phyloP scores from a whole-genome alignment of 1,139 yeast genomes.

The Zygosaccharomyces sapae region DNA sequence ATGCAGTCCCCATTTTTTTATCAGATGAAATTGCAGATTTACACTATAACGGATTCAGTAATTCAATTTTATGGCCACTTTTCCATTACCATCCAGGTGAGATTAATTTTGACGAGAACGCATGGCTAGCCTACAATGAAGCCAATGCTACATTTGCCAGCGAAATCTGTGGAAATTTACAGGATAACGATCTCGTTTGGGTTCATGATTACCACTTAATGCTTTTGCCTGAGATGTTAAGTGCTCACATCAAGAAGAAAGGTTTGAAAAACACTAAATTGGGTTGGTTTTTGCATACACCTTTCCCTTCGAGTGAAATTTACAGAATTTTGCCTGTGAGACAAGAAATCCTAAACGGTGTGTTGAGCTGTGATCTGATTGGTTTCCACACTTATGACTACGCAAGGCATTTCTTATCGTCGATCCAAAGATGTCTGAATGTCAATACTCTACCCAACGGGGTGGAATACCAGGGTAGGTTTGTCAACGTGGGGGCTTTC shows the following conservation, averaged over 20 bases:
- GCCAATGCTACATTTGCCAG: slow-evolving; percentile 84
- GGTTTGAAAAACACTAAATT: slow-evolving; percentile 55
- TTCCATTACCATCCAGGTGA: slow-evolving; percentile 99
- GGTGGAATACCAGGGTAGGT: slow-evolving; percentile 69
- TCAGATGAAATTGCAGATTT: slow-evolving; percentile 88
- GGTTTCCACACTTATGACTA: slow-evolving; percentile 99
- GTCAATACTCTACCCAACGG: slow-evolving; percentile 90
- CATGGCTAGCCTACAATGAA: slow-evolving; percentile 97
- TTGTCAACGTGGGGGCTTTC: slow-evolving; percentile 83
- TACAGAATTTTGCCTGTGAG: slow-evolving; percentile 94
- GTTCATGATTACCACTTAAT: slow-evolving; percentile 96
- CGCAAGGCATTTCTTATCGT: slow-evolving; percentile 91
- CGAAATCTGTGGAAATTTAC: slow-evolving; percentile 63
- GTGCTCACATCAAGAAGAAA: slow-evolving; percentile 42
- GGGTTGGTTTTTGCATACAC: slow-evolving; percentile 95
- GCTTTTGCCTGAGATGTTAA: slow-evolving; percentile 87
- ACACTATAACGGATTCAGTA: slow-evolving; percentile 94
- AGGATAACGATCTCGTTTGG: slow-evolving; percentile 90
- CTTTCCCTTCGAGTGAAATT: slow-evolving; percentile 96
- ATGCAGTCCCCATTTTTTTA: slow-evolving; percentile 85
- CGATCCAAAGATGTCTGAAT: slow-evolving; percentile 81
- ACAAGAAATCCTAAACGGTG: slow-evolving; percentile 86
- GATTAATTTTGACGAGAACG: slow-evolving; percentile 94
- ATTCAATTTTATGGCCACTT: slow-evolving; percentile 91
- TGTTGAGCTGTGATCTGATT: slow-evolving; percentile 85